These are phyloP conservation scores for Candida silvicultrix DNA, from an alignment of 805 yeast species.

Conservation along the genomic window DNA sequence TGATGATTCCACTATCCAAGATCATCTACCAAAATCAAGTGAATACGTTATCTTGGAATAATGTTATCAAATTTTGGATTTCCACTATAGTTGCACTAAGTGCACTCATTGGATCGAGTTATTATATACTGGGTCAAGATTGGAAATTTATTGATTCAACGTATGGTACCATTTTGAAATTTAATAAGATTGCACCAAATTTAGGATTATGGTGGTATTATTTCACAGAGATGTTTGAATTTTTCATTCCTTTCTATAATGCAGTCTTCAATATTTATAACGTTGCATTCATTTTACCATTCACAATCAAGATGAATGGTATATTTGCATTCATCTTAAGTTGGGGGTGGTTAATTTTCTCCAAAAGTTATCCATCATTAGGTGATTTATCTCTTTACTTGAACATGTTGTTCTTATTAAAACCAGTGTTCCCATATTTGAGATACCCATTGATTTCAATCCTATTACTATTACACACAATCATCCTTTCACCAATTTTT, in stretches of 20 bases:
- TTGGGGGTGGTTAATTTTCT: conserved; percentile 50
- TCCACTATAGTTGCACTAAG: conserved; percentile 22
- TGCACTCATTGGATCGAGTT: conserved; percentile 31
- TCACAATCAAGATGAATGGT: conserved; percentile 69
- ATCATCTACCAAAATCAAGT: conserved; percentile 9
- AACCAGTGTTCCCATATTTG: conserved; percentile 39
- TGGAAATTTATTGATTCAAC: conserved; percentile 44
- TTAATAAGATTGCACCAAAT: conserved; percentile 78
- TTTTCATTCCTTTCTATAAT: conserved; percentile 76
- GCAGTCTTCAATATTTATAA: conserved; percentile 78
- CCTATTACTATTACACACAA: conserved; percentile 47
- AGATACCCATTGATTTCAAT: conserved; percentile 42
- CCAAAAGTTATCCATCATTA: conserved; percentile 81
- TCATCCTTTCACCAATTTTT: conserved; percentile 78
- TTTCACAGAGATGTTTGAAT: conserved; percentile 91
- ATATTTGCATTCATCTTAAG: conserved; percentile 46
- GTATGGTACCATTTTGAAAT: conserved; percentile 52
- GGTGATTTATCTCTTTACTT: conserved; percentile 64
- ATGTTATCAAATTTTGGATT: conserved; percentile 20
- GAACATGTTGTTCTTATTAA: conserved; percentile 40
- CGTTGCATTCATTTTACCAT: conserved; percentile 61
- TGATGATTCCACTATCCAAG: conserved; percentile 51
- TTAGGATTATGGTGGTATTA: conserved; percentile 98
- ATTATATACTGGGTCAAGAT: conserved; percentile 28
- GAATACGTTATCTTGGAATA: conserved; percentile 6